Base-by-base conservation (phyloP, 805 yeast genomes). In the Lipomyces japonicus region DNA sequence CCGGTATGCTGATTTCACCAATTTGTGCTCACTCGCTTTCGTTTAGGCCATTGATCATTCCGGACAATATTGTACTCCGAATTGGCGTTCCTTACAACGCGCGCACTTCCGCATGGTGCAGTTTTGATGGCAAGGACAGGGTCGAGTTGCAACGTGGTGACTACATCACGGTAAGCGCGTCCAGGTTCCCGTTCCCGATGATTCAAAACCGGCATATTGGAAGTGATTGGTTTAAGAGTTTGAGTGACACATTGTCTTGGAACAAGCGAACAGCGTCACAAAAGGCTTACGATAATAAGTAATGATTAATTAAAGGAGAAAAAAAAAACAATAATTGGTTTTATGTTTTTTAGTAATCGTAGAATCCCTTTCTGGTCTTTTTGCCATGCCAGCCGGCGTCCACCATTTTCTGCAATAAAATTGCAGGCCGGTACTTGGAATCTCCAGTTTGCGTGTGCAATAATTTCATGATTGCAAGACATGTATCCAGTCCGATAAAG, bases 11-110 rank as follows among this genome's bases (percentile, higher is more conserved):
- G 48, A 89, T 91, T 5, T 89, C 97, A 0, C 97, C 97, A 0
- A 90, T 91, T 52, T 91, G 97, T 65, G 97, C 97, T 0, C 97
- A 91, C 64, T 86, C 97, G 0, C 74, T 91, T 39, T 86, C 95
- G 3, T 91, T 91, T 70, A 75, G 97, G 58, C 97, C 97, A 2
- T 84, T 91, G 43, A 73, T 91, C 51, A 72, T 91, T 22, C 97
- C 97, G 0, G 97, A 91, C 67, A 85, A 91, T 16, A 87, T 88
- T 87, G 74, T 77, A 22, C 69, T 90, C 51, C 83, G 80, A 59
- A 84, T 91, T 4, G 85, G 85, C 61, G 91, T 89, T 2, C 96
- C 97, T 0, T 46, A 64, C 3, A 75, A 74, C 48, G 84, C 95
- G 38, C 71, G 98, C 44, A 80, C 95, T 2, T 85, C 96, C 0